Conservation (phyloP, 148 eudicot genomes). For the Rhododendron griersonianum region DNA sequence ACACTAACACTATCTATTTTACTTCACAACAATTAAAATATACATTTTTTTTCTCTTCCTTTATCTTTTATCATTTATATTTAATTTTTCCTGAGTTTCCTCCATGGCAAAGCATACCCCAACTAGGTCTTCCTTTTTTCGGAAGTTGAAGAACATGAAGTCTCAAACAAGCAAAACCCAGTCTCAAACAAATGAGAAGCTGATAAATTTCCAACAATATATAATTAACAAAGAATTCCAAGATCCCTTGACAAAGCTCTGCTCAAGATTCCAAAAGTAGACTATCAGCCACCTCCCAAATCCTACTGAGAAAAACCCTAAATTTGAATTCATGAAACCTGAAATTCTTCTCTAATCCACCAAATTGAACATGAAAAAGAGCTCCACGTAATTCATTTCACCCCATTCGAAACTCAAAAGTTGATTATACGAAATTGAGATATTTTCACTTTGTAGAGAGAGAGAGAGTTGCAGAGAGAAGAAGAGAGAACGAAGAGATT, state of each 20-base stretch:
- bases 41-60: too few relatives aligned
- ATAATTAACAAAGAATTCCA: not conserved
- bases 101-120: too few relatives aligned
- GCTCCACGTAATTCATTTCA: not conserved
- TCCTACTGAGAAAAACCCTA: not conserved
- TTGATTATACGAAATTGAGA: not conserved
- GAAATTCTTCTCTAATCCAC: not conserved
- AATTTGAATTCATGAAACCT: not conserved
- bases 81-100: too few relatives aligned
- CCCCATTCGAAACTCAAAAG: not conserved
- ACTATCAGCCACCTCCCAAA: not conserved
- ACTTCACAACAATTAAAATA: too few relatives aligned
- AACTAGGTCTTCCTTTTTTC: too few relatives aligned
- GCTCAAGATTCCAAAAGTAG: conserved; percentile 1
- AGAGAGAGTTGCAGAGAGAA: too few relatives aligned
- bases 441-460: too few relatives aligned
- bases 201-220: not conserved
- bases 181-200: not conserved
- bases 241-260: conserved; percentile 6
- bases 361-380: not conserved
- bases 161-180: too few relatives aligned
- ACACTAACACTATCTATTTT: too few relatives aligned
- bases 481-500: too few relatives aligned
- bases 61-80: too few relatives aligned
- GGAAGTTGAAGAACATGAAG: too few relatives aligned